Base-by-base conservation (phyloP, 805 yeast species). In the Yarrowia sp. region DNA sequence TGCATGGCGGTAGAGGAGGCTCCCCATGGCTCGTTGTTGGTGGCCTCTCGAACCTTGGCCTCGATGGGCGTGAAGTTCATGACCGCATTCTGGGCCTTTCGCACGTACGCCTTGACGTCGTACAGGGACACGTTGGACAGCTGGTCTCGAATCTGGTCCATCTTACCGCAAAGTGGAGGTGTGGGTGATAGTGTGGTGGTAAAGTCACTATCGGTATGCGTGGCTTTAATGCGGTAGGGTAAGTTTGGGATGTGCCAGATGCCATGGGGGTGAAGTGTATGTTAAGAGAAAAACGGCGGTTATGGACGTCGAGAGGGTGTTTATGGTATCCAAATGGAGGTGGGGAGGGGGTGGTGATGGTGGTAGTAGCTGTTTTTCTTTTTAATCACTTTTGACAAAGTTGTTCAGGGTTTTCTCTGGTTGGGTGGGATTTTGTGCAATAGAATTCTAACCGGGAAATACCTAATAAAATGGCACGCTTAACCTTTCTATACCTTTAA, bases 21-120 rank as follows among this genome's bases (percentile, higher is more conserved):
- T 9, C 99, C 99, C 99, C 99, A 95, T 0, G 99, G 99, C 79
- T 95, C 99, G 77, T 95, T 95, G 78, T 95, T 95, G 63, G 99
- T 95, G 60, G 98, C 98, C 79, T 94, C 99, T 70, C 98, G 86
- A 55, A 76, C 78, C 77, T 91, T 92, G 53, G 96, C 88, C 79
- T 95, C 99, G 89, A 91, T 92, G 70, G 92, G 98, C n/a, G 97
- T 91, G 77, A 91, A 88, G 79, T 94, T 95, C 83, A 92, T 86
- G 70, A 96, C 97, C 65, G 90, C 97, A 81, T 95, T 95, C 78
- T 95, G 99, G 1, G 98, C 99, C 79, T 92, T 92, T 72, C 99
- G 91, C 68, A 95, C 97, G 76, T 94, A 93, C 49, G 96, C 94
- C 83, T 95, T 95, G 74, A 96, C 97, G 78, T 95, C 99, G 80